phyloP scores from a whole-genome alignment of 371 early-diverging fungal species.

The Syncephalastrum monosporum region DNA sequence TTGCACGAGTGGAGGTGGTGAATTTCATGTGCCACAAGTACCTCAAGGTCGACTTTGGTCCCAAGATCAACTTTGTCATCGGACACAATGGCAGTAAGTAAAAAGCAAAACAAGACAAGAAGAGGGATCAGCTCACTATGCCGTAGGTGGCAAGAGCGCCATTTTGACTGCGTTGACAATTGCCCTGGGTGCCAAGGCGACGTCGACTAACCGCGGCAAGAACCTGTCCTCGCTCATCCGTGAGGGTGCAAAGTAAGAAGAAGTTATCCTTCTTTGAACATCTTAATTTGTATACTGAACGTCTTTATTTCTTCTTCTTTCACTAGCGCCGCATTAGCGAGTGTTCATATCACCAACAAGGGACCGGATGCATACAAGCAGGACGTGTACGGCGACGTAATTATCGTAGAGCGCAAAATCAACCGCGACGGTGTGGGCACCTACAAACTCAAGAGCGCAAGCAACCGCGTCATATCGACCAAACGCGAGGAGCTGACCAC shows the following conservation, averaged over 20 bases:
- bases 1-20: slow-evolving; percentile 77
- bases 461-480: slow-evolving; percentile 64
- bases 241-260: slow-evolving; percentile 72
- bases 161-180: slow-evolving; percentile 90
- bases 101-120: neutral
- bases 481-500: slow-evolving; percentile 80
- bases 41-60: slow-evolving; percentile 75
- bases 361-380: slow-evolving; percentile 83
- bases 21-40: slow-evolving; percentile 96
- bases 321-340: slow-evolving; percentile 60
- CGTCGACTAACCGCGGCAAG: slow-evolving; percentile 83
- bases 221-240: slow-evolving; percentile 78
- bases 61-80: slow-evolving; percentile 93
- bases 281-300: neutral
- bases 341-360: slow-evolving; percentile 75
- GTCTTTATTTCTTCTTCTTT: neutral
- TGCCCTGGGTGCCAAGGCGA: slow-evolving; percentile 90
- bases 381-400: slow-evolving; percentile 76
- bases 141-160: slow-evolving; percentile 88
- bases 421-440: slow-evolving; percentile 62
- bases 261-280: neutral
- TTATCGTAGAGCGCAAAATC: slow-evolving; percentile 84
- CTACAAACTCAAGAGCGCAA: slow-evolving; percentile 74
- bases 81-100: slow-evolving; percentile 91
- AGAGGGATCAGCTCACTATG: slow-evolving; percentile 1